Conservation (phyloP, 257 asterid species). For the Gentiana dahurica region DNA sequence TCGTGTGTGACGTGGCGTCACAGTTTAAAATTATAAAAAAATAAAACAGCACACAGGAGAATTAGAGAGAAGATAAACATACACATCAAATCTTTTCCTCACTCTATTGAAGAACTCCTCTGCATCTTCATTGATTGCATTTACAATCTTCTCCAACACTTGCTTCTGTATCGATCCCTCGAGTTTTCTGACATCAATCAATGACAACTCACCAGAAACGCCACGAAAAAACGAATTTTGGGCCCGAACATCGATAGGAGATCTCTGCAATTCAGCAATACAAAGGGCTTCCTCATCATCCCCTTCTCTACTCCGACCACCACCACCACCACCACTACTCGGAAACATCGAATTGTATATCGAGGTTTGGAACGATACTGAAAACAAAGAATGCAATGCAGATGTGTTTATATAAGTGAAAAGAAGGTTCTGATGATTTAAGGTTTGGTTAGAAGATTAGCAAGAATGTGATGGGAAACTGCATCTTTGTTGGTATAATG, state of each 20-base stretch:
- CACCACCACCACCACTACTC: conserved; percentile 1
- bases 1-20: too few relatives aligned
- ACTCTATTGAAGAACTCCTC: conserved; percentile 54
- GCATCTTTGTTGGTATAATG: conserved; percentile 5
- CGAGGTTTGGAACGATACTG: too few relatives aligned
- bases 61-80: conserved; percentile 15
- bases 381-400: too few relatives aligned
- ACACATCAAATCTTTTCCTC: conserved; percentile 75
- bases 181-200: conserved; percentile 48
- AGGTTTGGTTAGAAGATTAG: too few relatives aligned
- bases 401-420: too few relatives aligned
- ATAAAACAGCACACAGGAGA: too few relatives aligned
- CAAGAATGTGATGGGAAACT: background rate
- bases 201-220: conserved; percentile 42
- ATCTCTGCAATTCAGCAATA: conserved; percentile 58
- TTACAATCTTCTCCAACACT: conserved; percentile 47
- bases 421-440: too few relatives aligned
- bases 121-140: conserved; percentile 40
- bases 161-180: conserved; percentile 34
- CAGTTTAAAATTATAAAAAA: too few relatives aligned
- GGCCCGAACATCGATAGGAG: conserved; percentile 55
- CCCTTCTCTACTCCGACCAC: conserved; percentile 11
- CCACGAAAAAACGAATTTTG: conserved; percentile 39
- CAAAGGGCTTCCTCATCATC: conserved; percentile 51
- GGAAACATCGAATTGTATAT: too few relatives aligned